Evolutionary conservation across 805 yeast species (phyloP).

Genomic region (Saturnispora serradocipensis): DNA sequence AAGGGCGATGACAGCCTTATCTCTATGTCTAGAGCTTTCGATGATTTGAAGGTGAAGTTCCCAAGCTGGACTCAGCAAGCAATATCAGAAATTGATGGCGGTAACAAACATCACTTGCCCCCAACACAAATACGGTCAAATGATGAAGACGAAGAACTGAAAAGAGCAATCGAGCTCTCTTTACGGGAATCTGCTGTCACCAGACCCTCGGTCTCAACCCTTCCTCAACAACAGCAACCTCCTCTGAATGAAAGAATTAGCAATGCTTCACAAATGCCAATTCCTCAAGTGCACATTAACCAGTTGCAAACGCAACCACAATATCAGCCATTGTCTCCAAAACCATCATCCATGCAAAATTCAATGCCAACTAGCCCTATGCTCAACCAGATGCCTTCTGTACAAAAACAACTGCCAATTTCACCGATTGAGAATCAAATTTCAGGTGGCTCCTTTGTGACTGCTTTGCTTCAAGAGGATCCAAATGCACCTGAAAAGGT

Average conservation of each 20-base stretch:
- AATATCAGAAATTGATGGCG: slow-evolving; percentile 22
- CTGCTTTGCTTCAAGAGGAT: slow-evolving; percentile 6
- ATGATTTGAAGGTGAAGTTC: slow-evolving; percentile 33
- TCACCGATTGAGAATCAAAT: not conserved
- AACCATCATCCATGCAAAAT: slow-evolving; percentile 11
- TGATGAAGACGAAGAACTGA: slow-evolving; percentile 71
- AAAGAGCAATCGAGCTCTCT: slow-evolving; percentile 66
- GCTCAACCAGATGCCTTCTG: not conserved
- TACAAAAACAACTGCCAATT: not conserved
- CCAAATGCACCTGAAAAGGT: slow-evolving; percentile 34
- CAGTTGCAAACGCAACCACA: slow-evolving; percentile 9
- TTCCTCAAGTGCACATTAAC: slow-evolving; percentile 3
- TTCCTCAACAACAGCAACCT: slow-evolving; percentile 7
- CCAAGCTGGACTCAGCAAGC: slow-evolving; percentile 30
- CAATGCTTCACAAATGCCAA: slow-evolving; percentile 4
- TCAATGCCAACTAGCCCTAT: not conserved
- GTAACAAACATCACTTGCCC: not conserved
- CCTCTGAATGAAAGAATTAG: not conserved
- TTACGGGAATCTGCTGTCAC: slow-evolving; percentile 44
- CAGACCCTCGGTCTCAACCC: slow-evolving; percentile 7
- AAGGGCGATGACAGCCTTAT: slow-evolving; percentile 66
- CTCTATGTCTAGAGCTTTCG: slow-evolving; percentile 56
- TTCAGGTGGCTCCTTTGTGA: slow-evolving; percentile 12
- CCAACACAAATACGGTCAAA: not conserved
- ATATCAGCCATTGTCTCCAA: slow-evolving; percentile 14